Percentiles rank a stretch among this genome's conserved stretches.
phyloP scores from a whole-genome alignment of 2,329 filamentous ascomycete species.

The Dactylonectria estremocensis region DNA sequence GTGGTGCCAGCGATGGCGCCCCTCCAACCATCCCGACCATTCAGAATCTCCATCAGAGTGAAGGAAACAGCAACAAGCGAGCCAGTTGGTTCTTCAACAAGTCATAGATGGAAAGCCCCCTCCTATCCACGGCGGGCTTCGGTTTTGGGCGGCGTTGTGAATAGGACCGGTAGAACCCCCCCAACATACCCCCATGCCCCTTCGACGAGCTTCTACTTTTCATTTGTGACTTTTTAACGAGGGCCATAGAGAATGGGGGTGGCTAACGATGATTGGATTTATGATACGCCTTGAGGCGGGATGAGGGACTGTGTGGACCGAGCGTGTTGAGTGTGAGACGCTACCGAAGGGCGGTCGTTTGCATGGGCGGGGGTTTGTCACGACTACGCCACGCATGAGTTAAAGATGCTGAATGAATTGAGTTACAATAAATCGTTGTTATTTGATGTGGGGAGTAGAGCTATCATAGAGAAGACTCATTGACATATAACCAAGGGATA shows the following conservation, averaged over 20 bases:
- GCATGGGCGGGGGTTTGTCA: conserved; percentile 47
- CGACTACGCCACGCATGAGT: conserved; percentile 48
- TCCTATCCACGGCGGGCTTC: conserved; percentile 24
- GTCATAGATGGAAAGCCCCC: conserved; percentile 54
- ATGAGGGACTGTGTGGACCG: conserved; percentile 36
- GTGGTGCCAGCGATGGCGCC: conserved; percentile 59
- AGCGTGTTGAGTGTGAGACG: conserved; percentile 32
- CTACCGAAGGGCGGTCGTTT: conserved; percentile 37
- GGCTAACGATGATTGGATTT: conserved; percentile 51
- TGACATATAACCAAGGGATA: conserved; percentile 17
- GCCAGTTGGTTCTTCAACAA: conserved; percentile 84
- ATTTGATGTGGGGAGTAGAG: conserved; percentile 24
- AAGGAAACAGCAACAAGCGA: conserved; percentile 72
- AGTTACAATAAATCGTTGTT: conserved; percentile 38
- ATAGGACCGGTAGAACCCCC: conserved; percentile 31
- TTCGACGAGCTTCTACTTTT: conserved; percentile 38
- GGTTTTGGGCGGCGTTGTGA: conserved; percentile 48
- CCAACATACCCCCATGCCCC: conserved; percentile 26
- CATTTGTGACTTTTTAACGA: conserved; percentile 41
- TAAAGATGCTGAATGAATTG: conserved; percentile 51
- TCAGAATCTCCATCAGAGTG: conserved; percentile 71
- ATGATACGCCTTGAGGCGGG: conserved; percentile 46
- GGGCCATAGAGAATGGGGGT: conserved; percentile 45
- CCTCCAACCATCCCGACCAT: conserved; percentile 68
- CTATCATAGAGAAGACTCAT: conserved; percentile 35